Evolutionary conservation across 208 protist genomes (phyloP), one percentile per base, ranked within the genome.

Genomic region (Trypanosoma avium): DNA sequence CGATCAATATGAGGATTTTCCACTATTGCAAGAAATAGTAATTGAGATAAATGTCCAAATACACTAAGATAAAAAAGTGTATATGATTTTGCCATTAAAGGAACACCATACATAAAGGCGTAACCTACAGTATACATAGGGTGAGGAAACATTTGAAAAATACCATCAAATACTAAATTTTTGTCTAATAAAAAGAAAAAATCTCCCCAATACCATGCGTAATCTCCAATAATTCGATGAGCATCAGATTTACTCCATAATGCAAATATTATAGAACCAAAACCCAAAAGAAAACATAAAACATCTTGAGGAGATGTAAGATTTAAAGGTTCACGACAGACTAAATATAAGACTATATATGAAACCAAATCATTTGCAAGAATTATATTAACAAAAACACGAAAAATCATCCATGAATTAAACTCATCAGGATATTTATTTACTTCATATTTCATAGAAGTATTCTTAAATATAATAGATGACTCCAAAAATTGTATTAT

Each of bases 171-270:
- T 19, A 80, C 87, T 24, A 98, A 81, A 45, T 95, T 79, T 56
- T 88, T 87, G 64, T 97, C 92, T 27, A 98, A 70, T 5, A 97
- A 75, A 63, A 98, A 98, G 86, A 98, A 98, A 74, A 97, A 98
- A 78, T 98, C 97, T 21, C 95, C 94, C 94, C 97, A 98, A 73
- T 98, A 98, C 95, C 97, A 98, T 9, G 95, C 95, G 67, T 92
- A 98, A 70, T 98, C 94, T 38, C 95, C 93, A 43, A 98, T 87
- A 33, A 98, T 90, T 58, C 94, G 90, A 69, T 97, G 94, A n/a
- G 96, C 95, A 70, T 98, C 95, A 0, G 85, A 67, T 75, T 98
- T 98, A 46, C 94, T 83, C 89, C 90, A 98, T 50, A 97, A 75
- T 21, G 91, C 94, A 69, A 98, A 97, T 3, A 65, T 60, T 55